Base-by-base conservation (phyloP, 2,329 filamentous ascomycete species). In the Ascochyta viciae-villosae region DNA sequence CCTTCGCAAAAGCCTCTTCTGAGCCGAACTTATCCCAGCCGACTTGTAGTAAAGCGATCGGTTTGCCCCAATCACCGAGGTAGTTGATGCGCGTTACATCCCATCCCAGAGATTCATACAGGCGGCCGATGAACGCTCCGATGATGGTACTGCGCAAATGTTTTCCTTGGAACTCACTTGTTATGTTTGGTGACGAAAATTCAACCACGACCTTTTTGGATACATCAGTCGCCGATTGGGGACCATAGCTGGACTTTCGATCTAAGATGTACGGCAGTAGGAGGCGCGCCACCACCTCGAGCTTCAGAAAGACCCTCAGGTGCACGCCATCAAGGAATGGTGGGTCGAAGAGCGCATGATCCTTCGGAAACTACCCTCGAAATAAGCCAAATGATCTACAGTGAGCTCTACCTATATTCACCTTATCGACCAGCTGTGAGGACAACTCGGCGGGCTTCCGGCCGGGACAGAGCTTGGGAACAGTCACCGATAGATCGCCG, bases 151-250 rank as follows among this genome's bases (percentile, higher is more conserved):
- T 89, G 58, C 87, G 82, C 39, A 89, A 77, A 75, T 90, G 86
- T 6, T 83, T 85, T 22, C 83, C 85, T 62, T 88, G 83, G 67
- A 90, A 89, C 15, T 86, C 88, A 73, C 89, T 90, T 27, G 88
- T 87, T 51, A 91, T 89, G 68, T 91, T 91, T 27, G 89, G 89
- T 0, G 88, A 90, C 1, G 87, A 90, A 67, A 91, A 91, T 65
- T 91, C 89, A 61, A 91, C 81, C 29, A 91, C 80, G 3, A 83
- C 69, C 56, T 80, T 82, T 76, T 87, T 88, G 54, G 77, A 77
- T 54, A 78, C 82, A 53, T 79, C 74, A 41, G 77, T 79, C 2
- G 82, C 65, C 85, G 79, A 19, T 77, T 71, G 40, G 79, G 77
- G 67, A 86, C 89, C 89, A 61, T 84, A 92, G 5, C 76, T 74